These are phyloP conservation scores for Zelopaecilomyces penicillatus DNA, from an alignment of 2,329 filamentous ascomycete species.

Conservation along the genomic window DNA sequence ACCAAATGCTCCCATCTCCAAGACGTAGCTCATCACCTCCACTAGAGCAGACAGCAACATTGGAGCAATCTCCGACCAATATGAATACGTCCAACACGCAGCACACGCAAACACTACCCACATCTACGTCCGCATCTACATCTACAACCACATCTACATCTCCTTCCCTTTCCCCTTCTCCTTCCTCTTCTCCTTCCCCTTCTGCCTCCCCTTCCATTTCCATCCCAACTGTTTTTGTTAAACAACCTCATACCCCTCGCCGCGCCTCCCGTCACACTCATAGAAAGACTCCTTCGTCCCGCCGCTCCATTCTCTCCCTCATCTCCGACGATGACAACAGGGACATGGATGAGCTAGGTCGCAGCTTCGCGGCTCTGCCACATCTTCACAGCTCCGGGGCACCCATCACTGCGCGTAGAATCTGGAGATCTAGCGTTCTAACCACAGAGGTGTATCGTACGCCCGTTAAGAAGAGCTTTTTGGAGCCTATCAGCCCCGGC, in stretches of 20 bases:
- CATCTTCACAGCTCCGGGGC: slow-evolving; percentile 12
- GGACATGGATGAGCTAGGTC: slow-evolving; percentile 26
- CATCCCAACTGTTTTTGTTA: background rate
- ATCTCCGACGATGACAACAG: slow-evolving; percentile 25
- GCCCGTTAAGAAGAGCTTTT: slow-evolving; percentile 15
- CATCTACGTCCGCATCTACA: no score
- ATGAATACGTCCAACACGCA: no score
- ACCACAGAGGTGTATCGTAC: slow-evolving; percentile 21
- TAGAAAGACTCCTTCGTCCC: slow-evolving; percentile 21
- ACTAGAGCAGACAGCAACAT: background rate
- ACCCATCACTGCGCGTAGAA: slow-evolving; percentile 14
- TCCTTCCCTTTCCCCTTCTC: no score
- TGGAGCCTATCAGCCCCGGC: slow-evolving; percentile 14
- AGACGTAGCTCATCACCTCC: slow-evolving; percentile 1
- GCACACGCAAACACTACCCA: no score
- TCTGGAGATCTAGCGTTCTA: slow-evolving; percentile 20
- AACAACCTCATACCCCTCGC: slow-evolving; percentile 19
- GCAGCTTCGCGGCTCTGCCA: slow-evolving; percentile 3
- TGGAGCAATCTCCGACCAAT: background rate
- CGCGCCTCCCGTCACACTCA: slow-evolving; percentile 15
- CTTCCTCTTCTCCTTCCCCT: slow-evolving; percentile 6
- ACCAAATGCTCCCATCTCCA: slow-evolving; percentile 1
- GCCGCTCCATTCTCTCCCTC: slow-evolving; percentile 34
- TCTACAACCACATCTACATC: no score
- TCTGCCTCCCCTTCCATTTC: slow-evolving; percentile 10